Evolutionary conservation across 257 asterid genomes (phyloP), one percentile per base, ranked within the genome.

Genomic region (Salvia miltiorrhiza): DNA sequence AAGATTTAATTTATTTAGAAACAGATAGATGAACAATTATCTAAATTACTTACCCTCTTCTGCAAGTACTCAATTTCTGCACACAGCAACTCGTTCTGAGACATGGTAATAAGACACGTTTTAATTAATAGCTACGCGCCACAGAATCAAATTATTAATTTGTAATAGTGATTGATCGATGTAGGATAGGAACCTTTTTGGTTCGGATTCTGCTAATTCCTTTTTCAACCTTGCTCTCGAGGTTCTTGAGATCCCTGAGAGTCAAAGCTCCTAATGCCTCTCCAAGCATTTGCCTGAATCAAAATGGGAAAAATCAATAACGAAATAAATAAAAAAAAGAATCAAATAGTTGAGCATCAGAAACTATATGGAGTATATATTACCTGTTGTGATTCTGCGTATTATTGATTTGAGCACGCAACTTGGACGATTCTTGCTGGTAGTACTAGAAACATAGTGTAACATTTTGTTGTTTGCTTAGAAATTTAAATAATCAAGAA

Each of bases 1-100:
- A 39, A 26, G 33, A n/a, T n/a, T 44, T n/a, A n/a, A n/a, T n/a
- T n/a, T 16, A 8, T 37, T 7, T 12, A 37, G 43, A 37, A 8
- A 37, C 12, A 37, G 2, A 2, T 37, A 8, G 9, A 37, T 37
- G 19, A 5, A 24, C 13, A 21, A 12, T 5, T n/a, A 21, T 70
- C 17, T 54, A 62, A 43, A 26, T 35, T 54, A 23, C 88, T 83
- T 83, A 93, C 98, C 95, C 96, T 90, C 72, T 90, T 90, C 56
- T 88, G 95, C 97, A 93, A 85, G 85, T 78, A 84, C 43, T 93
- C 96, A 63, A 93, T 90, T 78, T 93, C 98, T 11, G 98, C 93
- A 73, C 81, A 84, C 58, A 93, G 80, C 85, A 93, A 71, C 80
- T 93, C 98, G 78, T 90, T 93, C 98, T 93, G 88, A 67, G 50